Conservation (phyloP, 768 basidiomycete species). For the Tricholomella constricta region DNA sequence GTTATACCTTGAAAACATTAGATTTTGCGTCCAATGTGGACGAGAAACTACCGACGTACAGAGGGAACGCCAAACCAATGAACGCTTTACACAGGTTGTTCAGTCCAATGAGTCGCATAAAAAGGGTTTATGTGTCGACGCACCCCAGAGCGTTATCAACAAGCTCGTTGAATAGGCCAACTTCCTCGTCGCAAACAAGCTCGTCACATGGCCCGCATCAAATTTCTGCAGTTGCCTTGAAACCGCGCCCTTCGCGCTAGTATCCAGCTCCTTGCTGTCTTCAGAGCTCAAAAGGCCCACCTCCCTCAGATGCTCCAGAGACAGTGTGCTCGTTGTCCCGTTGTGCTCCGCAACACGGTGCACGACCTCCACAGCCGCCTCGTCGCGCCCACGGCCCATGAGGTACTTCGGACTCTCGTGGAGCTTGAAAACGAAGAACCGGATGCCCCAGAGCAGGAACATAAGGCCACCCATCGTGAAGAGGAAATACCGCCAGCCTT, state of each 20-base stretch:
- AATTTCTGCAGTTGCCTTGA: constrained; percentile 41
- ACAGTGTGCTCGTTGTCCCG: constrained; percentile 48
- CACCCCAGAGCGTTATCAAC: constrained; percentile 56
- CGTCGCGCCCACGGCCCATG: constrained; percentile 67
- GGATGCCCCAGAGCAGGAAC: constrained; percentile 59
- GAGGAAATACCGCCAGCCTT: constrained; percentile 80
- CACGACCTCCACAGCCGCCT: constrained; percentile 60
- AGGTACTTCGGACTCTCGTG: constrained; percentile 74
- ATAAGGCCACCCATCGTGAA: constrained; percentile 73
- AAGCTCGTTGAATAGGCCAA: constrained; percentile 68
- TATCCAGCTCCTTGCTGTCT: constrained; percentile 9
- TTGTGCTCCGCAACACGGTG: constrained; percentile 66
- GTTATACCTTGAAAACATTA: constrained; percentile 39
- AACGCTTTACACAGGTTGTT: constrained; percentile 43
- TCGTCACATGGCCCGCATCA: constrained; percentile 46
- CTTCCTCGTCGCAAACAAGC: constrained; percentile 63
- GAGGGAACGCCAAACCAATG: constrained; percentile 76
- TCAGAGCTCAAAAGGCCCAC: constrained; percentile 19
- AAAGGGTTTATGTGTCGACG: constrained; percentile 7
- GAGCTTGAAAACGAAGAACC: constrained; percentile 68
- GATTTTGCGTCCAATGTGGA: constrained; percentile 12
- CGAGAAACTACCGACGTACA: constrained; percentile 53
- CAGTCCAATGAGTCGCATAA: neutral
- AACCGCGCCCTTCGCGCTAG: constrained; percentile 22
- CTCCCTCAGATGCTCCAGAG: constrained; percentile 48